These are phyloP conservation scores for Apostasia ramifera DNA, from an alignment of 106 monocot genomes.

Conservation along the genomic window DNA sequence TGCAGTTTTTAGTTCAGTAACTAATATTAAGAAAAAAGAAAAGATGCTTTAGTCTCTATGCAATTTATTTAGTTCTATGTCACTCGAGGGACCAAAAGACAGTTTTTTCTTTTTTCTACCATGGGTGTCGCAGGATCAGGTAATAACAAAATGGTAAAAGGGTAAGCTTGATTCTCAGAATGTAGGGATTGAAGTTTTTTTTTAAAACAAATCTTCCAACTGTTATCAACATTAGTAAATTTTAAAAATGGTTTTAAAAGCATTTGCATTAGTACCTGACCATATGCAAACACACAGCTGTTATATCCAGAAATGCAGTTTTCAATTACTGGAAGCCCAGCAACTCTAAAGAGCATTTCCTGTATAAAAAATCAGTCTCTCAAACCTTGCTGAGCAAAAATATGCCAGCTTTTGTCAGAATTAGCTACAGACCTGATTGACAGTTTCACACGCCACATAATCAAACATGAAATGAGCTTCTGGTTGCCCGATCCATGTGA, in stretches of 20 bases:
- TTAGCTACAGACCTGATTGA: slow-evolving; percentile 55
- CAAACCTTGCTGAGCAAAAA: not conserved
- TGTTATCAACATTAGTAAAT: too few relatives aligned
- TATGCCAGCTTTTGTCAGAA: not conserved
- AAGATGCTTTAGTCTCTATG: too few relatives aligned
- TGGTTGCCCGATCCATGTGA: slow-evolving; percentile 81
- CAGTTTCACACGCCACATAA: slow-evolving; percentile 87
- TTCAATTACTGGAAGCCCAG: slow-evolving; percentile 89
- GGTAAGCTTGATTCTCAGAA: too few relatives aligned
- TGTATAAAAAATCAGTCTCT: slow-evolving; percentile 20
- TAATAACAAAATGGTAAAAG: too few relatives aligned
- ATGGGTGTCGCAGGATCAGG: too few relatives aligned
- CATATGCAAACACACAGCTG: slow-evolving; percentile 97
- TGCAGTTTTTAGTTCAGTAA: too few relatives aligned
- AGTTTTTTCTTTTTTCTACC: too few relatives aligned
- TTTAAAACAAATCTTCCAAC: too few relatives aligned
- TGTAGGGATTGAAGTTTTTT: too few relatives aligned
- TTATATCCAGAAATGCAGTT: slow-evolving; percentile 98
- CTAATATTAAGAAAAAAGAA: too few relatives aligned
- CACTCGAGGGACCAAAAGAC: too few relatives aligned
- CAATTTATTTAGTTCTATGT: too few relatives aligned
- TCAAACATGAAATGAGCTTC: slow-evolving; percentile 83
- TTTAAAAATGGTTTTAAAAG: not conserved
- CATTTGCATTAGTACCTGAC: slow-evolving; percentile 44
- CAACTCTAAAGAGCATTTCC: slow-evolving; percentile 83